Conservation (phyloP, 371 early-diverging fungal species). For the Rhizopus sp. region DNA sequence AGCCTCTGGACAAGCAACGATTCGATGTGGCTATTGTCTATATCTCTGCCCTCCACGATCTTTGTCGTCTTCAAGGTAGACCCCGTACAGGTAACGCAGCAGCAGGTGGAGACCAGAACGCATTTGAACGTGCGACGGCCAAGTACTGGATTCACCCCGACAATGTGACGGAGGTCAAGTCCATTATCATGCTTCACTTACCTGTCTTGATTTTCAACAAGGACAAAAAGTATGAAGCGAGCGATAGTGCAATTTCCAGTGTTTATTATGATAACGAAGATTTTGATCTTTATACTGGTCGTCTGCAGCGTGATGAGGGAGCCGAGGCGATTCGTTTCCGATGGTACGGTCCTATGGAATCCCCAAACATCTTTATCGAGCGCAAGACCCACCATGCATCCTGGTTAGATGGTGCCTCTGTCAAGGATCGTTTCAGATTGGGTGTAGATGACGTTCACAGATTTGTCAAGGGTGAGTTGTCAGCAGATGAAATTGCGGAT, state of each 20-base stretch:
- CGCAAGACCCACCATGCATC: slow-evolving; percentile 95
- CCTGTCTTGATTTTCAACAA: slow-evolving; percentile 88
- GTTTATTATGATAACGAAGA: slow-evolving; percentile 28
- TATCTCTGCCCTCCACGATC: slow-evolving; percentile 32
- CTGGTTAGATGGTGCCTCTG: slow-evolving; percentile 93
- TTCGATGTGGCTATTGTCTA: slow-evolving; percentile 34
- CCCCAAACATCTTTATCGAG: slow-evolving; percentile 84
- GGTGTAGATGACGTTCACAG: slow-evolving; percentile 41
- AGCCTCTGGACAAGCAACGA: slow-evolving; percentile 32
- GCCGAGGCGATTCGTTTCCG: slow-evolving; percentile 92
- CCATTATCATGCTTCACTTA: slow-evolving; percentile 86
- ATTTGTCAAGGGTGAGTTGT: slow-evolving; percentile 75
- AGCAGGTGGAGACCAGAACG: slow-evolving; percentile 29
- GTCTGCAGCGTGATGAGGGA: slow-evolving; percentile 86
- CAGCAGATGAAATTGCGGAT: slow-evolving; percentile 82
- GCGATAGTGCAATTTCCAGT: slow-evolving; percentile 33
- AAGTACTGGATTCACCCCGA: slow-evolving; percentile 97
- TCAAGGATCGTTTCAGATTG: slow-evolving; percentile 48
- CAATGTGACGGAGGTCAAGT: slow-evolving; percentile 94
- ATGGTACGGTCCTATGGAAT: slow-evolving; percentile 76
- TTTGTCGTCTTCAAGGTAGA: slow-evolving; percentile 27
- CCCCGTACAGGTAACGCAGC: slow-evolving; percentile 27
- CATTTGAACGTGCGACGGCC: slow-evolving; percentile 31
- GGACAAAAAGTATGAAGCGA: slow-evolving; percentile 25
- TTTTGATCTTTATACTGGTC: slow-evolving; percentile 50